These are phyloP conservation scores for Cryptococcus sp. DNA, from an alignment of 1,284 basidiomycete genomes.

Conservation along the genomic window DNA sequence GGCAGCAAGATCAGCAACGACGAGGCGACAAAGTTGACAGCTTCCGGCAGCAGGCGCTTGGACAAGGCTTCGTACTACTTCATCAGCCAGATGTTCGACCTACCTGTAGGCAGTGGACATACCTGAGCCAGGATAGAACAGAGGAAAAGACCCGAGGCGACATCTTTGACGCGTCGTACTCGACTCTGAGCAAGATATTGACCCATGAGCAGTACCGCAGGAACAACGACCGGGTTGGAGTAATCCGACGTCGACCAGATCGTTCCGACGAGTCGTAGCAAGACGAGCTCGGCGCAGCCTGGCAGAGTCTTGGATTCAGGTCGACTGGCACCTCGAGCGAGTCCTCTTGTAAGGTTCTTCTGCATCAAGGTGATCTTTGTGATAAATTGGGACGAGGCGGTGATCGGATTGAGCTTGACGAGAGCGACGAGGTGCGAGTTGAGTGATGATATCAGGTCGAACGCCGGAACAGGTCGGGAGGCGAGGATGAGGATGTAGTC, in stretches of 20 bases:
- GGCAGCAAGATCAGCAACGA: slow-evolving; percentile 68
- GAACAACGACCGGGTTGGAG: slow-evolving; percentile 81
- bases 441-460: slow-evolving; percentile 57
- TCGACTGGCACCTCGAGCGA: slow-evolving; percentile 65
- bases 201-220: slow-evolving; percentile 79
- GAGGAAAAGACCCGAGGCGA: slow-evolving; percentile 82
- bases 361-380: slow-evolving; percentile 85
- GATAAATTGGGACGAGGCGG: slow-evolving; percentile 72
- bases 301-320: slow-evolving; percentile 79
- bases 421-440: slow-evolving; percentile 78
- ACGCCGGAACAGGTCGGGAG: slow-evolving; percentile 58
- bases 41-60: slow-evolving; percentile 85
- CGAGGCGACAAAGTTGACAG: slow-evolving; percentile 72
- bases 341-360: slow-evolving; percentile 82
- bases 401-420: slow-evolving; percentile 72
- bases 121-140: slow-evolving; percentile 65
- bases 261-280: slow-evolving; percentile 73
- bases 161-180: slow-evolving; percentile 66
- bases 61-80: slow-evolving; percentile 76
- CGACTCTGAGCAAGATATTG: slow-evolving; percentile 84
- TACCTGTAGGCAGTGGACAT: slow-evolving; percentile 10
- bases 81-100: background rate
- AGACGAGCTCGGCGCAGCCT: slow-evolving; percentile 68
- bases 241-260: slow-evolving; percentile 94
- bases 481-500: slow-evolving; percentile 82